phyloP scores from a whole-genome alignment of 2,329 filamentous ascomycete species.

The Colletotrichum graminicola region DNA sequence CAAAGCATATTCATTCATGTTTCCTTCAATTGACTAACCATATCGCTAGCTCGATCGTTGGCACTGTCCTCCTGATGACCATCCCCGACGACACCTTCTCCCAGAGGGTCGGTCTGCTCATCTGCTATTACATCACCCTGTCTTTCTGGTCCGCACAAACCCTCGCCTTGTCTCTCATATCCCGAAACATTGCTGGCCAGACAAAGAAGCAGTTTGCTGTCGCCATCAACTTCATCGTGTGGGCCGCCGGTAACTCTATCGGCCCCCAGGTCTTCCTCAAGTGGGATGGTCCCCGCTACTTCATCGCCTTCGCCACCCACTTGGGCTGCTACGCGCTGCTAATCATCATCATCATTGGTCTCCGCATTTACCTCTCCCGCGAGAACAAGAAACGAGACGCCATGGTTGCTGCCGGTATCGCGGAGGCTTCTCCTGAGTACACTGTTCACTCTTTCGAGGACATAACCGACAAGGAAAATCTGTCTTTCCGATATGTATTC shows the following conservation, averaged over 20 bases:
- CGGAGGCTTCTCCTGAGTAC: slow-evolving; percentile 54
- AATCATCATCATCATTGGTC: slow-evolving; percentile 66
- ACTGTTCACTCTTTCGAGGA: slow-evolving; percentile 71
- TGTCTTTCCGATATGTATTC: slow-evolving; percentile 70
- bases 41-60: slow-evolving; percentile 71
- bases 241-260: slow-evolving; percentile 76
- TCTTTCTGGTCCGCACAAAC: slow-evolving; percentile 84
- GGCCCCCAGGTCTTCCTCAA: slow-evolving; percentile 75
- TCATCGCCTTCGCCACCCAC: slow-evolving; percentile 77
- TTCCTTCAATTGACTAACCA: background rate
- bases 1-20: background rate
- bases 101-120: slow-evolving; percentile 75
- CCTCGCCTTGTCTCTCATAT: slow-evolving; percentile 74
- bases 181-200: slow-evolving; percentile 77
- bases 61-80: slow-evolving; percentile 79
- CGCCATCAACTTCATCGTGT: slow-evolving; percentile 77
- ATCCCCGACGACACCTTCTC: slow-evolving; percentile 68
- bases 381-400: slow-evolving; percentile 71
- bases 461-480: slow-evolving; percentile 72
- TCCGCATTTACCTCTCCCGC: slow-evolving; percentile 68
- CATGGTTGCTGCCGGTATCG: slow-evolving; percentile 56
- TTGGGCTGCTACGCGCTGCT: slow-evolving; percentile 76
- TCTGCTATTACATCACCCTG: slow-evolving; percentile 81
- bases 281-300: slow-evolving; percentile 73
- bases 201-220: slow-evolving; percentile 79